Evolutionary conservation across 306 rosid genomes (phyloP), one percentile per base, ranked within the genome.

Genomic region (Castanea crenata): DNA sequence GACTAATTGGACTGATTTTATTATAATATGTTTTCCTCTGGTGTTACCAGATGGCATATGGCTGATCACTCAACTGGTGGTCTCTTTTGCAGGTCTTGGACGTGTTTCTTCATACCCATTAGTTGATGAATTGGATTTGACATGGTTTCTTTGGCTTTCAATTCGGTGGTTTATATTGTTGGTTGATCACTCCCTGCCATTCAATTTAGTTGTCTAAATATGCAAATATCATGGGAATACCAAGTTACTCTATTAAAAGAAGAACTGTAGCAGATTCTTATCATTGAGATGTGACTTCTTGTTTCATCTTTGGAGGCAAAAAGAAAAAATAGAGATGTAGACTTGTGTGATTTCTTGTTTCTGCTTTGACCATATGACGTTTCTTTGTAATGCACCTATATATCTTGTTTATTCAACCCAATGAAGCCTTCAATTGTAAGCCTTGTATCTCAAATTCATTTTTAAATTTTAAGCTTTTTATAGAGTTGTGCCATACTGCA

Each of bases 1-100:
- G 71, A 32, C 46, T 18, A 20, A 18, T 64, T 49, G 18, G 63
- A 57, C 61, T 20, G 64, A 41, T 65, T 27, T 29, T 29, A 21
- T 80, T 35, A 8, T 32, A 15, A 32, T 14, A 7, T 80, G 61
- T 6, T 44, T 16, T 46, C 71, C 63, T 73, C 57, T 55, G 29
- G 19, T 23, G 21, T 68, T 74, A 55, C 73, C n/a, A 38, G 64
- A 58, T 81, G 25, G 56, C 51, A 49, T 19, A 69, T 15, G 55
- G 56, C 80, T 69, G 76, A 76, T 75, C 73, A 69, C 76, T 78
- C 73, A 34, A 58, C 77, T 44, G 79, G 71, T 78, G 77, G 55
- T 58, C 71, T 44, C 52, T 57, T 67, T 74, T 73, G 74, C 80
- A 77, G 80, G 46, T 52, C 75, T 51, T 54, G 25, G 21, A 61